Conservation (phyloP, 2,329 filamentous ascomycete genomes). For the Exserohilum rostratum region DNA sequence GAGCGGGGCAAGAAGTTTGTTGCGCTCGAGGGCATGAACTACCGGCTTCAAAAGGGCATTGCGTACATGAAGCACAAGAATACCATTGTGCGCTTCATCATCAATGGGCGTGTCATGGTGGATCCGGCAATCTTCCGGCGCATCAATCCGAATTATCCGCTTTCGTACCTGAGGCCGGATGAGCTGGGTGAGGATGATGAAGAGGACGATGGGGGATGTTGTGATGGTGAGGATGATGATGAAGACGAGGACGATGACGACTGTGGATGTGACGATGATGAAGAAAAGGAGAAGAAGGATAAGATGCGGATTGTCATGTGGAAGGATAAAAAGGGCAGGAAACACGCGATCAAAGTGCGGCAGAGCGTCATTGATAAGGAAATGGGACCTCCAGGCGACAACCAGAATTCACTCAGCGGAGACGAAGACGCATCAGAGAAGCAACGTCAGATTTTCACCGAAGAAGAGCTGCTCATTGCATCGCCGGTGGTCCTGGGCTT, state of each 20-base stretch:
- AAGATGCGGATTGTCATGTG: constrained; percentile 48
- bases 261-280: constrained; percentile 29
- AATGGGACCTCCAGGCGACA: constrained; percentile 54
- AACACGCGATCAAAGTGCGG: constrained; percentile 60
- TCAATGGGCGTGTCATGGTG: constrained; percentile 87
- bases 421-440: constrained; percentile 40
- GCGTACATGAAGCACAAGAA: constrained; percentile 85
- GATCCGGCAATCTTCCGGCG: constrained; percentile 82
- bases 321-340: constrained; percentile 57
- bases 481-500: constrained; percentile 87
- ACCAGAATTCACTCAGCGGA: constrained; percentile 52
- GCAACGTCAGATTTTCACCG: constrained; percentile 66
- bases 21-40: constrained; percentile 79
- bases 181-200: constrained; percentile 63
- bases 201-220: constrained; percentile 51
- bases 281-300: constrained; percentile 41
- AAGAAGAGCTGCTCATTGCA: constrained; percentile 83
- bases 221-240: constrained; percentile 56
- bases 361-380: constrained; percentile 36
- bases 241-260: constrained; percentile 52
- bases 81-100: constrained; percentile 76
- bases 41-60: constrained; percentile 81
- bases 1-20: constrained; percentile 86
- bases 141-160: constrained; percentile 83
- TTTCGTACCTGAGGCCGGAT: constrained; percentile 75